Conservation (phyloP, 305 asterid species). For the Solanum hybrid region DNA sequence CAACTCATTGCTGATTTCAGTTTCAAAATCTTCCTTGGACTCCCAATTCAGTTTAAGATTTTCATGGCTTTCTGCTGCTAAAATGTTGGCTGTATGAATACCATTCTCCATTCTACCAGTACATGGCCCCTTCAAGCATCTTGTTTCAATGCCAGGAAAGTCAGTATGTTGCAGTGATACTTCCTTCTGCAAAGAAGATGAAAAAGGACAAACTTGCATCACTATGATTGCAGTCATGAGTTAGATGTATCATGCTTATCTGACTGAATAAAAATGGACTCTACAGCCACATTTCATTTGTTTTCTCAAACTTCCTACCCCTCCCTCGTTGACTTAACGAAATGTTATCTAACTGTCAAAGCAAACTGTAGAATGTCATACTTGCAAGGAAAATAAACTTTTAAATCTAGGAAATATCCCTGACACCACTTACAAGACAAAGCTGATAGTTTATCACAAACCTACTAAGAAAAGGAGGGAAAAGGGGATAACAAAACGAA, state of each 20-base stretch:
- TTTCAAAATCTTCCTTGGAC: background rate
- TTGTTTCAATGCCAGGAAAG: background rate
- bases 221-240: background rate
- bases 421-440: background rate
- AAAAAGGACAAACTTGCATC: background rate
- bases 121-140: background rate
- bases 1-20: background rate
- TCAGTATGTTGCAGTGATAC: background rate
- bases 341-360: background rate
- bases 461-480: background rate
- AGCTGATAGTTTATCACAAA: background rate
- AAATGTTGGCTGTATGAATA: background rate
- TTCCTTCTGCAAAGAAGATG: background rate
- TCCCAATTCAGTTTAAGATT: background rate
- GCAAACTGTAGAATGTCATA: background rate
- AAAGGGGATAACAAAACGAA: background rate
- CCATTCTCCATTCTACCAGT: background rate
- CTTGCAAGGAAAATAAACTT: background rate
- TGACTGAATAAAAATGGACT: background rate
- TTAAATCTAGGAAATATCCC: background rate
- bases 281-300: background rate
- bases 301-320: background rate
- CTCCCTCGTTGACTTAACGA: background rate
- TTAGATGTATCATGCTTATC: background rate
- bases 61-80: background rate